Conservation (phyloP, 345 rosid genomes). For the Salix suchowensis region DNA sequence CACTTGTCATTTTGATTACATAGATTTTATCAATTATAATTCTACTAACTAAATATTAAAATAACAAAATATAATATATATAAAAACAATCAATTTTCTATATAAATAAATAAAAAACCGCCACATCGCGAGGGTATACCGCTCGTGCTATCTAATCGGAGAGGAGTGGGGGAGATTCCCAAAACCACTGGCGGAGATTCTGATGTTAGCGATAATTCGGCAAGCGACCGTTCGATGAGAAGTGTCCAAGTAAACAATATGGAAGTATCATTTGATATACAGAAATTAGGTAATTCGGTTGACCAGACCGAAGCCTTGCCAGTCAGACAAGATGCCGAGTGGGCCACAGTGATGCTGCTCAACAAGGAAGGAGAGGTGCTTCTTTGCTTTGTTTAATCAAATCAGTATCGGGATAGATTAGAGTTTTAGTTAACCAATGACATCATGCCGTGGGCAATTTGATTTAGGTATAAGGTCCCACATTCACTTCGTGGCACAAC, state of each 20-base stretch:
- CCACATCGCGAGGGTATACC: too few relatives aligned
- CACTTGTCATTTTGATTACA: too few relatives aligned
- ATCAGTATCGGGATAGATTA: not conserved
- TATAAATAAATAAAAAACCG: too few relatives aligned
- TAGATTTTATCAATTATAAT: too few relatives aligned
- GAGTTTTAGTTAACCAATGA: slow-evolving; percentile 21
- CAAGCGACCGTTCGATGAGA: not conserved
- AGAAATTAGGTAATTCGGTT: not conserved
- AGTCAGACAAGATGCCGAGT: not conserved
- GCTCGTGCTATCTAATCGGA: too few relatives aligned
- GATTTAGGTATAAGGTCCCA: slow-evolving; percentile 1
- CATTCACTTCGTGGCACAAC: not conserved
- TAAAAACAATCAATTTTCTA: too few relatives aligned
- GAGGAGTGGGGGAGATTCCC: not conserved
- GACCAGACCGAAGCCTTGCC: not conserved
- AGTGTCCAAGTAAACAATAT: not conserved
- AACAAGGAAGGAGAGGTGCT: not conserved
- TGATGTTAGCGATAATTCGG: not conserved
- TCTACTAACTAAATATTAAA: too few relatives aligned
- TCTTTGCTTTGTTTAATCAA: not conserved
- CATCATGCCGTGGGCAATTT: slow-evolving; percentile 30
- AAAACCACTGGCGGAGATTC: not conserved
- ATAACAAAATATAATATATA: too few relatives aligned
- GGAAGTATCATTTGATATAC: not conserved
- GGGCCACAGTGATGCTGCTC: not conserved